Evolutionary conservation across 2,329 filamentous ascomycete species (phyloP), one percentile per base, ranked within the genome.

Genomic region (Phaeoacremonium minimum): DNA sequence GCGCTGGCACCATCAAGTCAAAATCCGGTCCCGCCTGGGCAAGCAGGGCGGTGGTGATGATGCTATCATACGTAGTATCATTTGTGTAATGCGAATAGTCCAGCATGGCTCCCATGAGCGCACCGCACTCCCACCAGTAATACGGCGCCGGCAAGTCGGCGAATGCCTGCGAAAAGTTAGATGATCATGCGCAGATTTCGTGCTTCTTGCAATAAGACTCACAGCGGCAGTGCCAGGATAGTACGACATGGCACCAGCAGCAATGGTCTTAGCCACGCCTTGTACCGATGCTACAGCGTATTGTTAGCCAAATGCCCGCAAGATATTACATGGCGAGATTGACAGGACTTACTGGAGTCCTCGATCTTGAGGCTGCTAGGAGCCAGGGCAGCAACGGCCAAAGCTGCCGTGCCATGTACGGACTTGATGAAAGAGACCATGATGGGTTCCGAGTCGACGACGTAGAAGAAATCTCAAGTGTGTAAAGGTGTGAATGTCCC

Each of bases 51-150:
- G 81, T 64, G 20, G 73, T 69, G 33, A 81, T 65, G 4, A 74
- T 64, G 16, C 73, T 61, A 53, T 83, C 79, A 58, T 85, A 84
- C 37, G 63, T 69, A 4, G 67, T 51, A 53, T 87, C 82, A 29
- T 71, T 66, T 1, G 82, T 85, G 52, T 74, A 77, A 51, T 83
- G 71, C 43, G 77, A 84, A 55, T 87, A 86, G 56, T 86, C 79
- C 18, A 86, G 59, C 68, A 87, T 73, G 20, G 73, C 65, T n/a
- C 80, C 80, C 71, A 80, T 83, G 40, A 81, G 67, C 7, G 77
- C 78, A 33, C 80, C 80, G 22, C 69, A 67, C 47, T 81, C 73
- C 80, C 79, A 83, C 76, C 76, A 83, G 63, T 79, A 88, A 51
- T 84, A 82, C 16, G 83, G 83, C 18, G 69, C 57, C 4, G 79